These are phyloP conservation scores for Thermothielavioides terrestris DNA, from an alignment of 495 filamentous ascomycete genomes.

Conservation along the genomic window DNA sequence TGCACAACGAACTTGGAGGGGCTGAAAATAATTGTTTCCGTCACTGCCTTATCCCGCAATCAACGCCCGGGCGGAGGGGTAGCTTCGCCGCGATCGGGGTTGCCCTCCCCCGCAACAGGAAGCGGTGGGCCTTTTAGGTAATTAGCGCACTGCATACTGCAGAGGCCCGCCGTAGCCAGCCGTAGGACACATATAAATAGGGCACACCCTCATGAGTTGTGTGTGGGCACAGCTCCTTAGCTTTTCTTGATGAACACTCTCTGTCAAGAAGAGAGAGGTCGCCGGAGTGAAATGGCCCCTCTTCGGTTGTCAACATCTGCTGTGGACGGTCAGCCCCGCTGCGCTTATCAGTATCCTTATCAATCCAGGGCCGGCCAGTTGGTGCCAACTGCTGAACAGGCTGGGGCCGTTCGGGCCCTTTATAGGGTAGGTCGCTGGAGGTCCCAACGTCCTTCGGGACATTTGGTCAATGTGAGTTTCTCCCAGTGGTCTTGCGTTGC, in stretches of 20 bases:
- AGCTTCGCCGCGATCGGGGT: conserved; percentile 13
- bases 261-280: too few species aligned
- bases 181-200: neutral
- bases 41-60: conserved; percentile 11
- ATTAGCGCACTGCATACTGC: conserved; percentile 12
- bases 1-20: too few species aligned
- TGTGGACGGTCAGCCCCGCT: neutral
- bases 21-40: conserved; percentile 8
- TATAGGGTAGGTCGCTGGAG: neutral
- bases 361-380: neutral
- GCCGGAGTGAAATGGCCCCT: too few species aligned
- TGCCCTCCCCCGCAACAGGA: conserved; percentile 4
- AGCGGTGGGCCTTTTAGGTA: neutral
- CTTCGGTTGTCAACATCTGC: too few species aligned
- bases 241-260: too few species aligned
- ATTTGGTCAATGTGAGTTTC: conserved; percentile 30
- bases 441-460: conserved; percentile 25
- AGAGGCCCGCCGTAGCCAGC: neutral
- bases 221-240: too few species aligned
- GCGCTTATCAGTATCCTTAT: neutral
- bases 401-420: neutral
- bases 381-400: neutral
- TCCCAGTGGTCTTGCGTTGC: conserved; percentile 8
- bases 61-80: conserved; percentile 2
- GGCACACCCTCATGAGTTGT: neutral